Base-by-base conservation (phyloP, 306 rosid genomes). In the Vigna mungo region DNA sequence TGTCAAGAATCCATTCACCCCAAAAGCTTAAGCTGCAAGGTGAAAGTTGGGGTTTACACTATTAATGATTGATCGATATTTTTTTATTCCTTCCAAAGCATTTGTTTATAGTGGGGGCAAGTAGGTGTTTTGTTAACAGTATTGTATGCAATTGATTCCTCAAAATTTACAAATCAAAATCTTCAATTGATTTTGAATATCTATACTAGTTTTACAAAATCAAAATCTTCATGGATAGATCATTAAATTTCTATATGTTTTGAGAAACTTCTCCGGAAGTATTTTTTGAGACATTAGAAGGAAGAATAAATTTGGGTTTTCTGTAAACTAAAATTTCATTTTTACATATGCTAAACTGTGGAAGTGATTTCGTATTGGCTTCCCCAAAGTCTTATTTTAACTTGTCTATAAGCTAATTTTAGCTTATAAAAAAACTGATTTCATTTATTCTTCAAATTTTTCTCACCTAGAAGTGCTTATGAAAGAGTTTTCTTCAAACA, bases 141-240 rank as follows among this genome's bases (percentile, higher is more conserved):
- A 62, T 36, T 64, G 34, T 27, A 3, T 17, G 5, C n/a, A 43
- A 55, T 53, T 53, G 8, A 78, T 47, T 18, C 18, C 41, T 30
- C 54, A 2, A 21, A 27, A 27, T 71, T 63, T 63, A 61, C 71
- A 63, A 70, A 41, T 77, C 25, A 41, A 77, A 74, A 76, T 74
- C 61, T 39, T 76, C 41, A 30, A 39, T 71, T 54, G 82, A 65
- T 46, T 21, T 16, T 4, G 25, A 75, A 44, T 71, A 46, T 34
- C 51, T 60, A 76, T 74, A 37, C 32, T 66, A 80, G 48, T 54
- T 73, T 78, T 71, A 21, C 20, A 25, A 25, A 20, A 25, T 25
- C 27, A 25, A 25, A 25, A 2, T 62, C 15, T 30, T 30, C 27
- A 36, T 25, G 62, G 68, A 59, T 78, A 52, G 62, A 55, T 66